These are phyloP conservation scores for Paraleonurus japonicus DNA, from an alignment of 257 asterid species.

Conservation along the genomic window DNA sequence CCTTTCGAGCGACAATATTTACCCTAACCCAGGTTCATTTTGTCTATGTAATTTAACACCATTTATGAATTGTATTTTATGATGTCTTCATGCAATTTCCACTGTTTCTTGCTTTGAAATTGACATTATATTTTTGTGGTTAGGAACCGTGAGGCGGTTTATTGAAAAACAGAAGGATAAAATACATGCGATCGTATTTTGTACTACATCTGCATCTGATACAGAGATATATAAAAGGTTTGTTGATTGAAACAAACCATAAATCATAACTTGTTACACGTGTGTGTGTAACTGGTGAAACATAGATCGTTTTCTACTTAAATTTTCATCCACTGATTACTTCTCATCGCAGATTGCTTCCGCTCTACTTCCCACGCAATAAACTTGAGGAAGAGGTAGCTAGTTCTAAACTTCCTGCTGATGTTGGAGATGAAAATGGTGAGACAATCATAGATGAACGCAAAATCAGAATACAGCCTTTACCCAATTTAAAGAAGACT, in stretches of 20 bases:
- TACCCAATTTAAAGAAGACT: constrained; percentile 72
- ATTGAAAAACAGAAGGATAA: constrained; percentile 91
- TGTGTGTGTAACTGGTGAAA: constrained; percentile 4
- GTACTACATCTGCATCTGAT: constrained; percentile 76
- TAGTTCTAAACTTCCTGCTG: constrained; percentile 84
- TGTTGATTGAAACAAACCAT: constrained; percentile 1
- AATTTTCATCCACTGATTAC: constrained; percentile 14
- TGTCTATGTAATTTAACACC: background rate
- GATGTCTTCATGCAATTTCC: constrained; percentile 1
- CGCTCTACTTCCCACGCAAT: constrained; percentile 95
- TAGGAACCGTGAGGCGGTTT: constrained; percentile 94
- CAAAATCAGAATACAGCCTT: constrained; percentile 85
- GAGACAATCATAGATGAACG: constrained; percentile 90
- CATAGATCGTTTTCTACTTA: background rate
- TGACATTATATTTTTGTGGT: constrained; percentile 21
- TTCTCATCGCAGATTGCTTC: constrained; percentile 68
- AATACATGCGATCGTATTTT: constrained; percentile 74
- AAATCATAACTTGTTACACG: background rate
- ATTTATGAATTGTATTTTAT: background rate
- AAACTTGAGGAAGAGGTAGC: constrained; percentile 85
- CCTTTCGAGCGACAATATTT: background rate
- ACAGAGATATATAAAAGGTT: constrained; percentile 97
- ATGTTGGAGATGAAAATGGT: constrained; percentile 99
- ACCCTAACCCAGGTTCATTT: background rate
- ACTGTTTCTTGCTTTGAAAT: constrained; percentile 15